Evolutionary conservation across 2,329 filamentous ascomycete species (phyloP).

Genomic region (Orbilia javanica): DNA sequence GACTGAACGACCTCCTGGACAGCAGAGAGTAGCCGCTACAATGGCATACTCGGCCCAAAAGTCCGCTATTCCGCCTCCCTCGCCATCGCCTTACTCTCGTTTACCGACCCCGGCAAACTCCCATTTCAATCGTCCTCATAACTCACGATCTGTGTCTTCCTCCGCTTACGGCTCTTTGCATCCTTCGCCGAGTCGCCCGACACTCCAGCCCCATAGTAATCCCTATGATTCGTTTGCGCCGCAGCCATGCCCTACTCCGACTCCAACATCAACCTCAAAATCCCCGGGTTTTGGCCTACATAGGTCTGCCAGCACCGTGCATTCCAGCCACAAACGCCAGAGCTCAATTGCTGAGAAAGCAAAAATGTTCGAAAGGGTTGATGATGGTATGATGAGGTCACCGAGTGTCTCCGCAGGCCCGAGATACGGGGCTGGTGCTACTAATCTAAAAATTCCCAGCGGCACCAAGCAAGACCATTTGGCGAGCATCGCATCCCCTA

Average conservation of each 20-base stretch:
- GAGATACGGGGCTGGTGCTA: slow-evolving; percentile 16
- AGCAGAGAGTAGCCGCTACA: slow-evolving; percentile 18
- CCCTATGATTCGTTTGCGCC: slow-evolving; percentile 50
- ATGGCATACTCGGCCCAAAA: slow-evolving; percentile 57
- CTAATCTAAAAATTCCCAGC: slow-evolving; percentile 19
- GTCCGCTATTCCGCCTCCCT: slow-evolving; percentile 53
- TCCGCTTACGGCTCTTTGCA: slow-evolving; percentile 48
- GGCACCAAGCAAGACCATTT: slow-evolving; percentile 23
- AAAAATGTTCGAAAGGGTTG: slow-evolving; percentile 35
- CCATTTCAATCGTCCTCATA: slow-evolving; percentile 36
- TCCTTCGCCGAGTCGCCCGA: slow-evolving; percentile 47
- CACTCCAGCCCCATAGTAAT: slow-evolving; percentile 37
- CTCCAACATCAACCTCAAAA: slow-evolving; percentile 27
- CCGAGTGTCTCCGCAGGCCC: slow-evolving; percentile 15
- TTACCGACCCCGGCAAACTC: slow-evolving; percentile 49
- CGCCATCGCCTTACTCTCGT: slow-evolving; percentile 53
- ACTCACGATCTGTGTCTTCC: slow-evolving; percentile 44
- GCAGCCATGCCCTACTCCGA: slow-evolving; percentile 45
- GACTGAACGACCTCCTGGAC: slow-evolving; percentile 24
- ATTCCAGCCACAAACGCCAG: slow-evolving; percentile 40
- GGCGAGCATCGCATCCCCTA: slow-evolving; percentile 23
- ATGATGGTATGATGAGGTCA: slow-evolving; percentile 39
- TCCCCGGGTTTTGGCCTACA: slow-evolving; percentile 43
- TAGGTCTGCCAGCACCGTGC: slow-evolving; percentile 28
- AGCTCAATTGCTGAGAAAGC: slow-evolving; percentile 50